Base-by-base conservation (phyloP, 768 basidiomycete species). In the Calocybe gangraenosa region DNA sequence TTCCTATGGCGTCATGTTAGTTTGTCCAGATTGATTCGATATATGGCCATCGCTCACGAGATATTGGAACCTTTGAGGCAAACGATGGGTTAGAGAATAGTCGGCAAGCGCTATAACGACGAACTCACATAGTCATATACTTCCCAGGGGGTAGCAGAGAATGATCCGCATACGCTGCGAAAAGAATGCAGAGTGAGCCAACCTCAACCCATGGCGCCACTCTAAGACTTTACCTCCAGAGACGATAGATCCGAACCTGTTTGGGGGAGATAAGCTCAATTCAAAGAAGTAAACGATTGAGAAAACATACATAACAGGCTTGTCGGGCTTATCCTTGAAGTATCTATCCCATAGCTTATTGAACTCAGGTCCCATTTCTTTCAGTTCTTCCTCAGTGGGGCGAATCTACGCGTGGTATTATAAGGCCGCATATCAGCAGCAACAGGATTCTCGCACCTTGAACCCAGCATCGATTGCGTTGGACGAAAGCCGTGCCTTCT, bases 311-410 rank as follows among this genome's bases (percentile, higher is more conserved):
- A 84, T 84, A 47, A 84, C 81, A 2, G 83, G 84, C 69, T 85
- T 86, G 70, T 84, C 83, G 43, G 82, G 83, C 69, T 84, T 85
- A 68, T 86, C 79, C 70, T 81, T 83, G 76, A 87, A 85, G 66
- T 87, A 85, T 21, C 31, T 71, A 58, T 86, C 64, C 79, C 78
- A 84, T 38, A 84, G 74, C 50, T 70, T 67, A 54, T 82, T 81
- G 65, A 84, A 85, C 55, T 85, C 83, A 13, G 81, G 82, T n/a
- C 83, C 83, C 82, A 84, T 84, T 62, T 84, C 81, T 59, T 83
- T 84, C 48, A 84, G 66, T 58, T 86, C 84, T 52, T 71, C 77
- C 58, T 77, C 77, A 1, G 79, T 80, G 1, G 82, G 84, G 23
- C 83, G 82, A 53, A 85, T 83, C 81, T 82, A 48, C 9, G 30